These are phyloP conservation scores for Cyclocybe aegerita DNA, from an alignment of 768 basidiomycete genomes.

Conservation along the genomic window DNA sequence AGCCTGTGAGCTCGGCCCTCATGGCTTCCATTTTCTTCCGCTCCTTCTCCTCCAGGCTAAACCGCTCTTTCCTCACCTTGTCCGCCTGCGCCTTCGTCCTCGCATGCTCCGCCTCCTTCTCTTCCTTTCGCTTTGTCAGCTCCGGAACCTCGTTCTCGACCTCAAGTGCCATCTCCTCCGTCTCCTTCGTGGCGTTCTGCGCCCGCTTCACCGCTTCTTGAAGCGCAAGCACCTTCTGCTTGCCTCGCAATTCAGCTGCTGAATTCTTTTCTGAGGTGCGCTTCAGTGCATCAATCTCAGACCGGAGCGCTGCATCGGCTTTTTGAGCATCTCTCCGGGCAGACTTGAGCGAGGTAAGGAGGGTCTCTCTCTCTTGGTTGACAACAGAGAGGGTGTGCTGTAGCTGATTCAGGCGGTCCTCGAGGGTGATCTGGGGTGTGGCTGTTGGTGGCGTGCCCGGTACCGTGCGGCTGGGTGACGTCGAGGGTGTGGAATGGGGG, in stretches of 20 bases:
- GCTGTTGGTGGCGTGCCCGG: conserved; percentile 24
- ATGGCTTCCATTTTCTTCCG: conserved; percentile 55
- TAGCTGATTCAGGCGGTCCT: conserved; percentile 67
- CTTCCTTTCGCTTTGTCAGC: conserved; percentile 33
- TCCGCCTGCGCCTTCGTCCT: conserved; percentile 51
- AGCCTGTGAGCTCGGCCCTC: conserved; percentile 54
- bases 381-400: conserved; percentile 65
- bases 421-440: conserved; percentile 47
- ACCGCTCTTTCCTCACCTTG: conserved; percentile 40
- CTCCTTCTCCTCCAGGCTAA: conserved; percentile 43
- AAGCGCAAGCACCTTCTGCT: conserved; percentile 83
- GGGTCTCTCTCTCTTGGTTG: conserved; percentile 63
- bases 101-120: conserved; percentile 42
- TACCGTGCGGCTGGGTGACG: conserved; percentile 34
- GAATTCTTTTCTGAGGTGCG: conserved; percentile 80
- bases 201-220: conserved; percentile 88
- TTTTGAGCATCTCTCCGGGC: conserved; percentile 82
- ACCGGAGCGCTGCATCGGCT: conserved; percentile 74
- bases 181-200: conserved; percentile 51
- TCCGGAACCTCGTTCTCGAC: conserved; percentile 45
- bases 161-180: conserved; percentile 43
- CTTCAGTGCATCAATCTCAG: conserved; percentile 83
- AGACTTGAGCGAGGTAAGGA: conserved; percentile 71
- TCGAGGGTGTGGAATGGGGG: conserved; percentile 37
- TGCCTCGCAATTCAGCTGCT: conserved; percentile 72